Conservation (phyloP, 345 rosid species). For the Linum lewisii region DNA sequence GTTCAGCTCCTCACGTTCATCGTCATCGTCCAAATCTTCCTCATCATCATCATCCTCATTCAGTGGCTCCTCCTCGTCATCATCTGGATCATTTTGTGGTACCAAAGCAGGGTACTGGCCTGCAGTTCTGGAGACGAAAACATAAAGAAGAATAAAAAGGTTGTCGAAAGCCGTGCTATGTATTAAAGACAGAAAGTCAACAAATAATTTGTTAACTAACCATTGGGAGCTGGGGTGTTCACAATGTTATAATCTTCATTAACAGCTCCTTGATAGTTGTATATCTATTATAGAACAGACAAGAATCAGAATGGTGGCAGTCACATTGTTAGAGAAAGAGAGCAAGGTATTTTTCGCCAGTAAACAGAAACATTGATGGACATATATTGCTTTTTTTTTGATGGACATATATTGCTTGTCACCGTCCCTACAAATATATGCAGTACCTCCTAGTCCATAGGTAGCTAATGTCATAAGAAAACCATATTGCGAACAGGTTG, state of each 20-base stretch:
- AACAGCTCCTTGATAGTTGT: slow-evolving; percentile 82
- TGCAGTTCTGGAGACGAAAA: slow-evolving; percentile 45
- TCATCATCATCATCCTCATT: slow-evolving; percentile 88
- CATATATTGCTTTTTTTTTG: not conserved
- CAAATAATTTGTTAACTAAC: slow-evolving; percentile 25
- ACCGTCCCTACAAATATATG: too few species aligned
- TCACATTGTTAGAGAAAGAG: slow-evolving; percentile 10
- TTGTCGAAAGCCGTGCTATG: not conserved
- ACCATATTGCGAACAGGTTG: too few species aligned
- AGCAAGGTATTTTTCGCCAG: not conserved
- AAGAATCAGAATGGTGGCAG: slow-evolving; percentile 7
- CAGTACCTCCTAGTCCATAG: too few species aligned
- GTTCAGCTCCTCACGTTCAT: slow-evolving; percentile 80
- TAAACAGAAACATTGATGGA: not conserved
- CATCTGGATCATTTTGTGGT: slow-evolving; percentile 38
- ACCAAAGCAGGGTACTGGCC: slow-evolving; percentile 65
- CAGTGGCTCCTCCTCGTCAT: slow-evolving; percentile 73
- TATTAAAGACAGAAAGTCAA: slow-evolving; percentile 2
- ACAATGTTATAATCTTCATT: slow-evolving; percentile 77
- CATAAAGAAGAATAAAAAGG: not conserved
- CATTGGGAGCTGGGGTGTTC: slow-evolving; percentile 83
- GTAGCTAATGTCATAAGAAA: too few species aligned
- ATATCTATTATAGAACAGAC: slow-evolving; percentile 43
- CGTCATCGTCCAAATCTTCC: slow-evolving; percentile 81
- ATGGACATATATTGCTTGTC: too few species aligned